phyloP scores from a whole-genome alignment of 2,329 filamentous ascomycete genomes.

The Neonectria coccinea region DNA sequence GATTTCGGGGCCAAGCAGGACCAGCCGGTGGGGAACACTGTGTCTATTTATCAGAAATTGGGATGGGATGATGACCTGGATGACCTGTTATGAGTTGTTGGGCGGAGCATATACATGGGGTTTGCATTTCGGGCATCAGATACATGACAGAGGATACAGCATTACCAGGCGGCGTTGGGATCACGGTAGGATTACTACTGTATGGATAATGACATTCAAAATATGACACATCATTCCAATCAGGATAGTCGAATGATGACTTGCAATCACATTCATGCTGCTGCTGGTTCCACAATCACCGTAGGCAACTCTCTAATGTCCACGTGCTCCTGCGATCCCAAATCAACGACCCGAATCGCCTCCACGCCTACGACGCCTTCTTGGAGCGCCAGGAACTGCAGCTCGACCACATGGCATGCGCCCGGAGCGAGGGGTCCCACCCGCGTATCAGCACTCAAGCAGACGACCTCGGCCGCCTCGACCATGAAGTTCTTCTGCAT shows the following conservation, averaged over 20 bases:
- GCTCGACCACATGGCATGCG: conserved; percentile 78
- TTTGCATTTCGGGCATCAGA: conserved; percentile 37
- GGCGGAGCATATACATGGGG: conserved; percentile 39
- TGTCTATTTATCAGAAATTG: conserved; percentile 65
- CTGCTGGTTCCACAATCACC: conserved; percentile 65
- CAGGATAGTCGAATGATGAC: conserved; percentile 25
- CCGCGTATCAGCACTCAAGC: conserved; percentile 78
- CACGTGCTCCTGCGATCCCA: conserved; percentile 79
- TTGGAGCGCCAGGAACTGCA: conserved; percentile 77
- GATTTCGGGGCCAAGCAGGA: conserved; percentile 25
- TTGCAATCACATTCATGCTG: conserved; percentile 37
- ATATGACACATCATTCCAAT: conserved; percentile 38
- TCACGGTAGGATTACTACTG: conserved; percentile 35
- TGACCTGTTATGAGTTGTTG: conserved; percentile 53
- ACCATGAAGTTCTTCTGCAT: conserved; percentile 74
- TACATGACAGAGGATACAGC: conserved; percentile 34
- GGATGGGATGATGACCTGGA: conserved; percentile 71
- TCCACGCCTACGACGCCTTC: conserved; percentile 78
- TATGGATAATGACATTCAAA: conserved; percentile 42
- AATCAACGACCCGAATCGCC: conserved; percentile 77
- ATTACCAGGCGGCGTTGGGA: conserved; percentile 41
- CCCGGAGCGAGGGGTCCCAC: conserved; percentile 79
- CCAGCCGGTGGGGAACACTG: conserved; percentile 42
- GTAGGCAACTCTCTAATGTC: conserved; percentile 81
- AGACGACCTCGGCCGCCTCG: conserved; percentile 77